A percentile compares a stretch with the other conserved stretches of the same genome.
phyloP scores from a whole-genome alignment of 179 eudicot genomes.

The Camellia oleifera region DNA sequence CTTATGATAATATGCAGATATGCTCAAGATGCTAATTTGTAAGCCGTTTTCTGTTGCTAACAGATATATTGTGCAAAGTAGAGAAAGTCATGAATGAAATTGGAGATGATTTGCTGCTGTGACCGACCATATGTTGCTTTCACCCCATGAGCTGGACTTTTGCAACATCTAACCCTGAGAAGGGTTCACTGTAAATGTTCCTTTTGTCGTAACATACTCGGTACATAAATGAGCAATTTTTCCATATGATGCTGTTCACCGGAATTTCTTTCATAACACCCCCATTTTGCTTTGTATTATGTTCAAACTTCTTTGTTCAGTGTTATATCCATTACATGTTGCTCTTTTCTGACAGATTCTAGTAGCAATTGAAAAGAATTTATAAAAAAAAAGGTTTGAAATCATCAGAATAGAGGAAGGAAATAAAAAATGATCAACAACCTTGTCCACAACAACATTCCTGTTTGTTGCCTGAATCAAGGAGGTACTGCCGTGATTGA shows the following conservation, averaged over 20 bases:
- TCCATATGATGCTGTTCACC: background rate
- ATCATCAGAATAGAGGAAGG: no score
- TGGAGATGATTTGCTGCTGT: conserved; percentile 41
- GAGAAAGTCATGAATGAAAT: conserved; percentile 60
- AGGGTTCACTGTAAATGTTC: background rate
- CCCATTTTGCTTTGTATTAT: background rate
- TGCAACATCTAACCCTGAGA: background rate
- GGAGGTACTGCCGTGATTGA: no score
- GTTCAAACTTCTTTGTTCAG: background rate
- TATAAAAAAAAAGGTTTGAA: no score
- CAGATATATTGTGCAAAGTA: conserved; percentile 69
- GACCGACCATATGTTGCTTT: background rate
- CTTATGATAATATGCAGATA: background rate
- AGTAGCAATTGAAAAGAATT: background rate
- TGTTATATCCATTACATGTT: background rate
- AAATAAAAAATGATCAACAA: no score
- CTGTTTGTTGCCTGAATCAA: no score
- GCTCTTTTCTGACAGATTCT: background rate
- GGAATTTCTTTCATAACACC: background rate
- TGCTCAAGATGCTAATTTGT: conserved; percentile 1
- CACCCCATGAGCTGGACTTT: background rate
- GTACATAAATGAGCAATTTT: background rate
- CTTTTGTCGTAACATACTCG: no score
- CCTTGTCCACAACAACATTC: no score
- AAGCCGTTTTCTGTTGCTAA: background rate